Conservation (phyloP, 2,329 filamentous ascomycete genomes). For the Cladosporium sp. region DNA sequence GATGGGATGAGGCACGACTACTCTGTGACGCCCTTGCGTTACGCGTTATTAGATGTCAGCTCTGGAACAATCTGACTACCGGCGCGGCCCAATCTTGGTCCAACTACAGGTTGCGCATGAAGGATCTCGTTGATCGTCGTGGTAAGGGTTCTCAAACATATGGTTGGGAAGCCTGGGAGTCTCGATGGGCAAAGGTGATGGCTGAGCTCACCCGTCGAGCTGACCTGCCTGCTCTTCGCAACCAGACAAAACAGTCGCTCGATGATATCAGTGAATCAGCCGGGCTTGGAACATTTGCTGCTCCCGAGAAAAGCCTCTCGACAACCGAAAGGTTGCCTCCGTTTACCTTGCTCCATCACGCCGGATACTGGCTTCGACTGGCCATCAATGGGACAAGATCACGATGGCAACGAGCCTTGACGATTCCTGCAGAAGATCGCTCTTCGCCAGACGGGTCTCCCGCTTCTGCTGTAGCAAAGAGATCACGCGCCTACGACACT, state of each 20-base stretch:
- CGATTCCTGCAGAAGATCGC: conserved; percentile 55
- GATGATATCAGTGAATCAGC: conserved; percentile 11
- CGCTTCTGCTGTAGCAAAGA: conserved; percentile 48
- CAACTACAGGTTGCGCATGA: conserved; percentile 65
- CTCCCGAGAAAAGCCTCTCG: conserved; percentile 46
- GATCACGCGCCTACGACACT: conserved; percentile 51
- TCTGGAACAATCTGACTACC: conserved; percentile 75
- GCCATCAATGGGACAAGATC: conserved; percentile 47
- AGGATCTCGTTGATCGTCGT: conserved; percentile 71
- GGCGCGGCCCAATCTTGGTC: conserved; percentile 76
- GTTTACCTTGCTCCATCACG: conserved; percentile 55
- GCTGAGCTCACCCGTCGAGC: conserved; percentile 52
- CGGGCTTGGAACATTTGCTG: conserved; percentile 33
- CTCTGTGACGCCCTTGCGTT: conserved; percentile 76
- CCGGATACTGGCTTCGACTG: conserved; percentile 56
- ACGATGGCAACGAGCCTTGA: conserved; percentile 46
- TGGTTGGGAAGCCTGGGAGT: conserved; percentile 91
- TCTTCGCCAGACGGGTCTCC: conserved; percentile 49
- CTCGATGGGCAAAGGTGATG: conserved; percentile 61
- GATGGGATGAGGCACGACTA: conserved; percentile 89
- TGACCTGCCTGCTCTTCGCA: conserved; percentile 40
- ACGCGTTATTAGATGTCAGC: conserved; percentile 71
- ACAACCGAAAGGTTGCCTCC: conserved; percentile 47
- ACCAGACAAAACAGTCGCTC: conserved; percentile 13
- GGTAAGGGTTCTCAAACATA: conserved; percentile 85